Conservation (phyloP, 2,329 filamentous ascomycete species). For the Microcera coccophila region DNA sequence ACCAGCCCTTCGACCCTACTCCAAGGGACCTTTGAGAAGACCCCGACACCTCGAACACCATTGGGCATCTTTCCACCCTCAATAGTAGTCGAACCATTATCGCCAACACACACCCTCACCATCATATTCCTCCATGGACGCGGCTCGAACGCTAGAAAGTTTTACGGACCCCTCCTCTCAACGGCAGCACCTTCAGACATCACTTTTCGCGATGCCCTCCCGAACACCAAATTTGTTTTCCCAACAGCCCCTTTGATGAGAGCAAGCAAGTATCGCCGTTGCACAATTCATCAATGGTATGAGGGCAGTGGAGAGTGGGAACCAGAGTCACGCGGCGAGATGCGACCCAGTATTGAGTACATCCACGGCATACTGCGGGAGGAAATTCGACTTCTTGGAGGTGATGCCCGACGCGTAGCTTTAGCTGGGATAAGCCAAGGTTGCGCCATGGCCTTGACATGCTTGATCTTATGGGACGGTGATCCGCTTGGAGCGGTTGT, state of each 20-base stretch:
- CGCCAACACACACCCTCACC: slow-evolving; percentile 38
- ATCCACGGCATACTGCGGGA: slow-evolving; percentile 36
- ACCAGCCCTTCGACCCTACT: too few relatives aligned
- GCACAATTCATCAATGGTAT: slow-evolving; percentile 34
- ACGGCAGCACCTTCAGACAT: slow-evolving; percentile 12
- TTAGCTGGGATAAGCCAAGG: slow-evolving; percentile 54
- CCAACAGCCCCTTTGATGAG: slow-evolving; percentile 42
- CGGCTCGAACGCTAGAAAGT: slow-evolving; percentile 40
- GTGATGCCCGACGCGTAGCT: slow-evolving; percentile 38
- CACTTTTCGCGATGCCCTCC: slow-evolving; percentile 34
- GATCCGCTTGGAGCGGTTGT: slow-evolving; percentile 35
- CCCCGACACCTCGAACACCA: slow-evolving; percentile 1
- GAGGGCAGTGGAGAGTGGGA: slow-evolving; percentile 36
- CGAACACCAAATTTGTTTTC: slow-evolving; percentile 47
- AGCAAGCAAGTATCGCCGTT: slow-evolving; percentile 31
- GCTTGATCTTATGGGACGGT: slow-evolving; percentile 43
- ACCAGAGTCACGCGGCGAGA: slow-evolving; percentile 27
- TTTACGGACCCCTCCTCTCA: slow-evolving; percentile 38
- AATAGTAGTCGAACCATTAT: slow-evolving; percentile 19
- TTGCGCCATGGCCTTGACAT: slow-evolving; percentile 43
- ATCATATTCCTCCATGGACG: slow-evolving; percentile 49
- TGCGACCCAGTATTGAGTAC: slow-evolving; percentile 40
- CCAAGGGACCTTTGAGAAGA: not conserved
- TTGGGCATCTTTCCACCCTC: slow-evolving; percentile 24
- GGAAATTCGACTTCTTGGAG: slow-evolving; percentile 34